Percentiles rank a stretch among this genome's conserved stretches.
These are phyloP conservation scores for Pogostemon cablin DNA, from an alignment of 257 asterid species.

Conservation along the genomic window DNA sequence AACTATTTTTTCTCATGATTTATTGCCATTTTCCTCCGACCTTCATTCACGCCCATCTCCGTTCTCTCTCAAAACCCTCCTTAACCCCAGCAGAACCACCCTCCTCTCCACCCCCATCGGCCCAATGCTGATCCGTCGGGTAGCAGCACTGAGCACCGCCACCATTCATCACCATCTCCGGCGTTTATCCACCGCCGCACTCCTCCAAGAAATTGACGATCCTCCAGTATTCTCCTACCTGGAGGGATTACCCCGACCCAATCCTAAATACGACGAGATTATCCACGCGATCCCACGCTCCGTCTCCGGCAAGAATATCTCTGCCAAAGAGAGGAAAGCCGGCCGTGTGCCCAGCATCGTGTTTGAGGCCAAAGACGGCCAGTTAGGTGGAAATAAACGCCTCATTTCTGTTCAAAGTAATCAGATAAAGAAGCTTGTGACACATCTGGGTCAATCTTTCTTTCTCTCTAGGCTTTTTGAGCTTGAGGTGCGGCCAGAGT, in stretches of 20 bases:
- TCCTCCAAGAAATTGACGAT: constrained; percentile 42
- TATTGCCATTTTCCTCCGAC: background rate
- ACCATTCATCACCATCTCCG: constrained; percentile 46
- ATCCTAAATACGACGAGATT: constrained; percentile 76
- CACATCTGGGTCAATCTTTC: constrained; percentile 64
- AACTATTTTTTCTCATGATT: background rate
- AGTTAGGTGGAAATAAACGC: constrained; percentile 93
- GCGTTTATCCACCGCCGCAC: constrained; percentile 53
- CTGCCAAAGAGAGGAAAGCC: constrained; percentile 67
- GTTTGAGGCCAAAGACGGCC: constrained; percentile 93
- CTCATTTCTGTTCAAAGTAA: constrained; percentile 78
- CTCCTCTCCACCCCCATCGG: background rate
- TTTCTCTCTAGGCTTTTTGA: constrained; percentile 76
- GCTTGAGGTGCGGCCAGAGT: constrained; percentile 71
- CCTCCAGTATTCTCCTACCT: constrained; percentile 48
- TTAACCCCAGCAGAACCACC: constrained; percentile 32
- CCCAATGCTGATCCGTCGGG: constrained; percentile 84
- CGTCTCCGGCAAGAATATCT: constrained; percentile 65
- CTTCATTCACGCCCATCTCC: background rate
- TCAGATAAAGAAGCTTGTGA: constrained; percentile 94
- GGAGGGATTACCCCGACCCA: constrained; percentile 74
- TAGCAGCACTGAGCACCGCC: constrained; percentile 44
- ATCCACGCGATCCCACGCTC: constrained; percentile 75
- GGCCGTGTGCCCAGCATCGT: constrained; percentile 91
- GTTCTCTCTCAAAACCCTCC: constrained; percentile 44